Evolutionary conservation across 2,329 filamentous ascomycete species (phyloP).

Genomic region (Periconia macrospinosa): DNA sequence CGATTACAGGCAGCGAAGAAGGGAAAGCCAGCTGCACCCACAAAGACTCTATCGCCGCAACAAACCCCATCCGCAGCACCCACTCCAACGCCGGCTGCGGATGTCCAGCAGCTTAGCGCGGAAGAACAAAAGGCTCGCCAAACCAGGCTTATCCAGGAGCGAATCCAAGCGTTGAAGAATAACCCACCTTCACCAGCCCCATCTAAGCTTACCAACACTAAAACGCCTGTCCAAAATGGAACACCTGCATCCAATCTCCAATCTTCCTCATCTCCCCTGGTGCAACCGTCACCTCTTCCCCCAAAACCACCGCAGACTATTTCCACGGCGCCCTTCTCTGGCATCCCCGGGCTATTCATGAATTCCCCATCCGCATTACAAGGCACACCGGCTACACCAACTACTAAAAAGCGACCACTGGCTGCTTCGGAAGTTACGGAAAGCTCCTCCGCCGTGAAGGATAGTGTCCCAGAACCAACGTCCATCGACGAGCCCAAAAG

Average conservation of each 20-base stretch:
- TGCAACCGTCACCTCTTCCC: constrained; percentile 5
- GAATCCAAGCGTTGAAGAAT: constrained; percentile 66
- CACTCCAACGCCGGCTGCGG: constrained; percentile 10
- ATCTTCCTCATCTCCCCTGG: background rate
- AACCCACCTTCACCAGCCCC: constrained; percentile 9
- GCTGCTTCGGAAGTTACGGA: constrained; percentile 73
- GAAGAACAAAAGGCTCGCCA: constrained; percentile 60
- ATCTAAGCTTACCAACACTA: background rate
- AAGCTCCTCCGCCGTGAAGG: constrained; percentile 40
- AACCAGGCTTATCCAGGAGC: constrained; percentile 76
- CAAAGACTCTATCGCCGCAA: constrained; percentile 24
- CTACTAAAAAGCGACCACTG: constrained; percentile 61
- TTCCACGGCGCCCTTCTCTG: constrained; percentile 28
- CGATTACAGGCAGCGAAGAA: constrained; percentile 74
- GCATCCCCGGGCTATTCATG: constrained; percentile 59
- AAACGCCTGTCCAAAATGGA: background rate
- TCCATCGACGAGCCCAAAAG: constrained; percentile 64
- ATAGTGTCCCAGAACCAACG: constrained; percentile 56
- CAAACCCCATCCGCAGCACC: constrained; percentile 14
- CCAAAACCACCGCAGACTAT: constrained; percentile 5
- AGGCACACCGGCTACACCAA: constrained; percentile 4
- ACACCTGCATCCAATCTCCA: background rate
- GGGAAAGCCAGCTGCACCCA: constrained; percentile 50
- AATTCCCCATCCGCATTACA: constrained; percentile 24
- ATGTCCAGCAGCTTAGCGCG: constrained; percentile 23